Percentiles rank a stretch among this genome's conserved stretches.
Conservation (phyloP, 176 grass and related monocot species). For the Eragrostis curvula region DNA sequence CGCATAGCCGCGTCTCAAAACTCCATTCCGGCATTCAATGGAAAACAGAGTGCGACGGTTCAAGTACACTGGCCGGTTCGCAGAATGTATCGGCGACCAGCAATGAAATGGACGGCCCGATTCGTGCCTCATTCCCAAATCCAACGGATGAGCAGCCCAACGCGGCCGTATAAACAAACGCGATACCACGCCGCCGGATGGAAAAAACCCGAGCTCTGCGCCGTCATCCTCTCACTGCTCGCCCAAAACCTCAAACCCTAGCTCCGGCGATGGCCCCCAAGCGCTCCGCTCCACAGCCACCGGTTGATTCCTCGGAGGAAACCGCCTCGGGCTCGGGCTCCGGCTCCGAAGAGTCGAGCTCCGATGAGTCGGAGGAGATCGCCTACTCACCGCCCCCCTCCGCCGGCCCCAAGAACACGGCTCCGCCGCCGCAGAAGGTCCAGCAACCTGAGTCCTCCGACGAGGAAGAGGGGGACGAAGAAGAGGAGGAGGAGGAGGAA, state of each 20-base stretch:
- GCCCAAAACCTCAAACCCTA: slow-evolving; percentile 25
- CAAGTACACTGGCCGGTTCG: not conserved
- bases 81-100: not conserved
- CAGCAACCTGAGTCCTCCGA: slow-evolving; percentile 4
- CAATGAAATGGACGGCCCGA: not conserved
- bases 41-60: too few relatives aligned
- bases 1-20: too few relatives aligned
- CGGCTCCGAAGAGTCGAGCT: slow-evolving; percentile 7
- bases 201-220: not conserved
- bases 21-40: too few relatives aligned
- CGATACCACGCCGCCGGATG: not conserved
- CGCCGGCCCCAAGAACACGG: not conserved
- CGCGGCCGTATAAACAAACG: not conserved
- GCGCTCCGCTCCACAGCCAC: slow-evolving; percentile 26
- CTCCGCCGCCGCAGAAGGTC: slow-evolving; percentile 1
- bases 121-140: not conserved
- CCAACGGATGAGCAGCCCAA: not conserved
- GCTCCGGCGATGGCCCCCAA: slow-evolving; percentile 51
- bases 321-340: slow-evolving; percentile 27
- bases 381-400: not conserved
- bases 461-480: slow-evolving; percentile 18
- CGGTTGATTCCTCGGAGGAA: slow-evolving; percentile 38
- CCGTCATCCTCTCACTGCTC: not conserved
- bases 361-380: slow-evolving; percentile 34
- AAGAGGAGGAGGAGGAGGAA: not conserved